Evolutionary conservation across 78 protist species (phyloP), one percentile per base, ranked within the genome.

Genomic region (Dictyostelium citrinum): DNA sequence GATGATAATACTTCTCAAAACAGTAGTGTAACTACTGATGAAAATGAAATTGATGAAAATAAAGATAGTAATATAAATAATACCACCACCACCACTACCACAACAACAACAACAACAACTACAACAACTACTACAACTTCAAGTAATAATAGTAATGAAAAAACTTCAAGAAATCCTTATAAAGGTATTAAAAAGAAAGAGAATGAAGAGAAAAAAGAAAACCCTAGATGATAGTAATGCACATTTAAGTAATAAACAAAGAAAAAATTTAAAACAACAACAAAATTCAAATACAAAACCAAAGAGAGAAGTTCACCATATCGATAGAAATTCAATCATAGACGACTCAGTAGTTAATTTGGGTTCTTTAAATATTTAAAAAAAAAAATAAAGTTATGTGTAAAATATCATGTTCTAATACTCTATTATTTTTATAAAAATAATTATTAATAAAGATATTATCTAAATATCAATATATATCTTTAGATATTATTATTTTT

Each of bases 361-460:
- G 7, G 93, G 93, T n/a, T 61, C 85, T 33, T 46, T 88, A n/a
- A 81, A 81, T 81, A 81, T 81, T 33, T 81, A 81, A 61, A 55
- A 20, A 71, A 71, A 81, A 55, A 22, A 70, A 70, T 33, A 70
- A 70, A 17, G 61, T 41, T 64, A 74, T 20, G 5, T 24, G 31
- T 58, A 58, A 1, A 58, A 58, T 76, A n/a, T n/a, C n/a, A n/a
- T n/a, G n/a, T n/a, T n/a, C n/a, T n/a, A n/a, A n/a, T n/a, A n/a
- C n/a, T n/a, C n/a, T n/a, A n/a, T n/a, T n/a, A n/a, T n/a, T n/a
- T n/a, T n/a, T n/a, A n/a, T n/a, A n/a, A n/a, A n/a, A n/a, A n/a
- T n/a, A n/a, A n/a, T n/a, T n/a, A n/a, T n/a, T n/a, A n/a, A n/a
- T n/a, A n/a, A n/a, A n/a, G n/a, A n/a, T n/a, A n/a, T n/a, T n/a